A percentile compares a stretch with the other conserved stretches of the same genome.
Evolutionary conservation across 2,329 filamentous ascomycete species (phyloP).

Genomic region (Emergomyces pasteurianus): DNA sequence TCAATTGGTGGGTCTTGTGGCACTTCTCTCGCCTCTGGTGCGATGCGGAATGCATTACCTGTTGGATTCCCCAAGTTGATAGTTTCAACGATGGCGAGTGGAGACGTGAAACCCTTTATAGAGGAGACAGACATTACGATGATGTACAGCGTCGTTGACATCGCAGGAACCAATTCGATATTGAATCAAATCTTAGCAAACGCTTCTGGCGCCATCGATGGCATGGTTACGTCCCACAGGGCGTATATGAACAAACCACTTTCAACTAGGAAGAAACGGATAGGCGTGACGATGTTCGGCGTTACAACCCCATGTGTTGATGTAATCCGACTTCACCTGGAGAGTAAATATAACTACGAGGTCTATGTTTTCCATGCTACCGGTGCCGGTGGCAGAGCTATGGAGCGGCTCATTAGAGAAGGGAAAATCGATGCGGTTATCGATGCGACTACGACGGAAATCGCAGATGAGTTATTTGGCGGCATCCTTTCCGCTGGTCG

Average conservation of each 20-base stretch:
- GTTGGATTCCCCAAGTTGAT: constrained; percentile 59
- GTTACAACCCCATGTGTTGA: constrained; percentile 58
- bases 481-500: constrained; percentile 51
- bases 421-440: constrained; percentile 52
- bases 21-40: constrained; percentile 47
- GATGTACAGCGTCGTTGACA: constrained; percentile 61
- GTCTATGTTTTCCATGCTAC: constrained; percentile 6
- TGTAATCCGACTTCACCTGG: constrained; percentile 39
- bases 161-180: constrained; percentile 53
- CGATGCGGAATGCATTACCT: constrained; percentile 50
- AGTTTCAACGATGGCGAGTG: constrained; percentile 57
- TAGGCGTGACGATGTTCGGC: constrained; percentile 63
- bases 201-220: constrained; percentile 49
- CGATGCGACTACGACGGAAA: constrained; percentile 61
- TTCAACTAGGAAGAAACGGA: constrained; percentile 30
- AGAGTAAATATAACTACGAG: constrained; percentile 2
- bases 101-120: constrained; percentile 52
- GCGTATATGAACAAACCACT: constrained; percentile 2
- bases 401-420: constrained; percentile 53
- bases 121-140: constrained; percentile 57
- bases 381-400: constrained; percentile 49
- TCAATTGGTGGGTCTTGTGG: constrained; percentile 52
- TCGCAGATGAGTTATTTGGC: constrained; percentile 51
- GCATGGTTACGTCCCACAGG: constrained; percentile 42
- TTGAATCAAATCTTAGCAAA: constrained; percentile 49